Conservation (phyloP, 257 asterid genomes). For the Nemophila menziesii region DNA sequence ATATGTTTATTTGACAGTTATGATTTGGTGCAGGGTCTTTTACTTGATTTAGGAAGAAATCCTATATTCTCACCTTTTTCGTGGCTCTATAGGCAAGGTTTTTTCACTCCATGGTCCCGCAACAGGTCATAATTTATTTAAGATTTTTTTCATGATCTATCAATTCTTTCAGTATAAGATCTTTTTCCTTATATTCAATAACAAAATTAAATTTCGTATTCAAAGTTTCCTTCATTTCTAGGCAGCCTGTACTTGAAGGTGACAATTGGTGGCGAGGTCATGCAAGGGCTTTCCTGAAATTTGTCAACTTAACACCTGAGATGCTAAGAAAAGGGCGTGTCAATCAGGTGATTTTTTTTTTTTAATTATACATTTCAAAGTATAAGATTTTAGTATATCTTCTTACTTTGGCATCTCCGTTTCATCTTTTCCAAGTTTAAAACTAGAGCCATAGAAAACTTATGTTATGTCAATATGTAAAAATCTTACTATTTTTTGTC, state of each 20-base stretch:
- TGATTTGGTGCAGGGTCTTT: conserved; percentile 17
- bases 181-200: background rate
- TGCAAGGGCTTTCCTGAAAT: conserved; percentile 23
- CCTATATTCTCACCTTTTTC: conserved; percentile 19
- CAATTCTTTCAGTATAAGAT: background rate
- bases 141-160: background rate
- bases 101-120: conserved; percentile 23
- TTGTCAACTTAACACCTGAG: conserved; percentile 16
- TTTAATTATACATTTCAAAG: background rate
- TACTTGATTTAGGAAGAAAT: conserved; percentile 27
- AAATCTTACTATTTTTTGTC: background rate
- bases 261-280: conserved; percentile 33
- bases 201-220: background rate
- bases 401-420: background rate
- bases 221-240: background rate
- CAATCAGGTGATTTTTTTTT: conserved; percentile 18
- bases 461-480: background rate
- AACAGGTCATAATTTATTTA: conserved; percentile 10
- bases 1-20: conserved; percentile 1
- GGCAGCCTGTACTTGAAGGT: conserved; percentile 21
- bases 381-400: background rate
- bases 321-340: conserved; percentile 23
- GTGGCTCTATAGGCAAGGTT: conserved; percentile 25
- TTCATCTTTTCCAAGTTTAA: too few species aligned
- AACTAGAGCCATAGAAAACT: background rate